A percentile compares a stretch with the other conserved stretches of the same genome.
Conservation (phyloP, 371 early-diverging fungal species). For the Mortierella sp. region DNA sequence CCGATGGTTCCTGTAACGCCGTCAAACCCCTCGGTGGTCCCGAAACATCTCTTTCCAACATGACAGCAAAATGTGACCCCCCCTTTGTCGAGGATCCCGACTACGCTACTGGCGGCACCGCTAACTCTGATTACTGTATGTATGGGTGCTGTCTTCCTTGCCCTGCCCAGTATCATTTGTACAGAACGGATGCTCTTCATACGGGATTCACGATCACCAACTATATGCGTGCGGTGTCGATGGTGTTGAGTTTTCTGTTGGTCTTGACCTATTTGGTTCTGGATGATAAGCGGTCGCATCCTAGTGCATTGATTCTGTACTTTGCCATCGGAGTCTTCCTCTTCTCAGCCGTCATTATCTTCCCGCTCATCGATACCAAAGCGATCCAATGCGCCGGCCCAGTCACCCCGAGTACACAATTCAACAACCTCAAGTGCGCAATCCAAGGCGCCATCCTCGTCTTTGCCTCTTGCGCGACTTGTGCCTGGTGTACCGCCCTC, state of each 20-base stretch:
- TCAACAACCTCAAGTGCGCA: conserved; percentile 73
- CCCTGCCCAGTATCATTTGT: conserved; percentile 56
- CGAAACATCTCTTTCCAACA: background rate
- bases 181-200: conserved; percentile 62
- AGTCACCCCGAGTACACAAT: conserved; percentile 64
- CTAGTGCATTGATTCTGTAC: conserved; percentile 75
- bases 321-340: conserved; percentile 70
- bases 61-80: conserved; percentile 20
- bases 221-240: conserved; percentile 67
- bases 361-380: conserved; percentile 67
- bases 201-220: conserved; percentile 66
- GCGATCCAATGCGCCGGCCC: conserved; percentile 69
- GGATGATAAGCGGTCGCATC: conserved; percentile 76
- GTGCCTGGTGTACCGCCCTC: conserved; percentile 73
- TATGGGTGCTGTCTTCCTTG: conserved; percentile 45
- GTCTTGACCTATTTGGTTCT: conserved; percentile 70
- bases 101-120: conserved; percentile 20
- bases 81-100: conserved; percentile 37
- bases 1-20: conserved; percentile 56
- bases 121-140: conserved; percentile 36
- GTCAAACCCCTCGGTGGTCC: conserved; percentile 6
- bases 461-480: conserved; percentile 70
- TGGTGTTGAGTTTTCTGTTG: conserved; percentile 65
- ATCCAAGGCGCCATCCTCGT: conserved; percentile 74
- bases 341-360: conserved; percentile 68